Percentiles rank a stretch among this genome's conserved stretches.
These are phyloP conservation scores for Leishmania guyanensis DNA, from an alignment of 208 protist genomes.

Conservation along the genomic window DNA sequence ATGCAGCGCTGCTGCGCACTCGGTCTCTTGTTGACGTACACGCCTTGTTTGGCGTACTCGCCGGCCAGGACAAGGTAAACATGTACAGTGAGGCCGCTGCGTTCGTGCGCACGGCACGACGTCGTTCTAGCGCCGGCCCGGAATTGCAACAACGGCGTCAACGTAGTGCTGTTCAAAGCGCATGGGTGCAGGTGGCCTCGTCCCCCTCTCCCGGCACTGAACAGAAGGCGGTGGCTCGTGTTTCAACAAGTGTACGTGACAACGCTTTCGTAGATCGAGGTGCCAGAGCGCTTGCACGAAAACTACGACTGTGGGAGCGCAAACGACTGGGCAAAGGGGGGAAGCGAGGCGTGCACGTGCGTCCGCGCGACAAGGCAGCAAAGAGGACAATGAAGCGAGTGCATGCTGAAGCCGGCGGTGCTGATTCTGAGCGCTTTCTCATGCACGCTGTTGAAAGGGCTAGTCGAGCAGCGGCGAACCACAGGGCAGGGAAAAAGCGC, in stretches of 20 bases:
- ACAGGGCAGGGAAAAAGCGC: not conserved
- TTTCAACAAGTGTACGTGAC: not conserved
- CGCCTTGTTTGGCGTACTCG: slow-evolving; percentile 52
- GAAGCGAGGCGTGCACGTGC: not conserved
- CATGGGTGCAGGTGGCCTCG: slow-evolving; percentile 2
- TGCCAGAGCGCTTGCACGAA: slow-evolving; percentile 12
- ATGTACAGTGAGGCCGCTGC: slow-evolving; percentile 47
- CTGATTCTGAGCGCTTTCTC: slow-evolving; percentile 3
- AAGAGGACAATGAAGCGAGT: not conserved
- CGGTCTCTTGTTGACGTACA: slow-evolving; percentile 48
- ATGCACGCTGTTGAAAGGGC: not conserved
- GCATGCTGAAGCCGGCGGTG: not conserved
- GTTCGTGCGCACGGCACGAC: slow-evolving; percentile 30
- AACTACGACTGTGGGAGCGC: slow-evolving; percentile 6
- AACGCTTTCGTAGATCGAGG: slow-evolving; percentile 29
- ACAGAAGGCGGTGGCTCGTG: not conserved
- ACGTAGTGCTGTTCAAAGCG: slow-evolving; percentile 13
- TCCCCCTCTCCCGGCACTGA: not conserved
- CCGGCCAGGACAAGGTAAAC: slow-evolving; percentile 43
- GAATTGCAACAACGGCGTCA: slow-evolving; percentile 1
- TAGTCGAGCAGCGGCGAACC: not conserved
- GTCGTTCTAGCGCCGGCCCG: slow-evolving; percentile 5
- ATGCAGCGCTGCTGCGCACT: slow-evolving; percentile 31
- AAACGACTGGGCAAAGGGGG: slow-evolving; percentile 14
- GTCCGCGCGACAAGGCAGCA: not conserved